Conservation (phyloP, 2,329 filamentous ascomycete genomes). For the Rutstroemia sp. region DNA sequence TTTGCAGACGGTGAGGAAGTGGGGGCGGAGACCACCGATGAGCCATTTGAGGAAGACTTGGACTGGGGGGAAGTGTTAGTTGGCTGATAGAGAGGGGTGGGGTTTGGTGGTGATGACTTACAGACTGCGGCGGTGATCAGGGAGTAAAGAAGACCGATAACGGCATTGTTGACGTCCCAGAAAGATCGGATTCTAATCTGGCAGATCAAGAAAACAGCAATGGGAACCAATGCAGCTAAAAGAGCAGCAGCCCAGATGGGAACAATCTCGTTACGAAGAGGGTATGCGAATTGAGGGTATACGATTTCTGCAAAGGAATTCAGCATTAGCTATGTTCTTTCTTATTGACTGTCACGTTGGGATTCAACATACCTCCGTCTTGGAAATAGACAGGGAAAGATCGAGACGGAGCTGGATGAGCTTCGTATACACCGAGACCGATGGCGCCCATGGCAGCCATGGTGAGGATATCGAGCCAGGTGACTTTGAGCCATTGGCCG, state of each 20-base stretch:
- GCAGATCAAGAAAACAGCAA: constrained; percentile 55
- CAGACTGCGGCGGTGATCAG: constrained; percentile 60
- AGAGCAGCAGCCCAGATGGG: constrained; percentile 66
- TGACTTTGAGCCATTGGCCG: constrained; percentile 62
- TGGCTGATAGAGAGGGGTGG: neutral
- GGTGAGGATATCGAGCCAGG: constrained; percentile 59
- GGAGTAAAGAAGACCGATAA: constrained; percentile 61
- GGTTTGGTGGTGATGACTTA: neutral
- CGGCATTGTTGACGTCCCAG: constrained; percentile 65
- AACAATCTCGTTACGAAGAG: constrained; percentile 60
- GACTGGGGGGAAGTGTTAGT: constrained; percentile 35
- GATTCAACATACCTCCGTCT: constrained; percentile 37
- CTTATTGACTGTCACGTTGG: no score
- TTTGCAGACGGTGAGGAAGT: constrained; percentile 65
- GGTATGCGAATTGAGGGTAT: constrained; percentile 61
- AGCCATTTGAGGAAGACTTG: constrained; percentile 72
- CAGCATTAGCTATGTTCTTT: no score
- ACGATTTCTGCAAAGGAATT: constrained; percentile 44
- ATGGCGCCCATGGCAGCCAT: constrained; percentile 60
- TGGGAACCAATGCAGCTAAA: constrained; percentile 56
- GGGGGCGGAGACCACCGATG: constrained; percentile 64
- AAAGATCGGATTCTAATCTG: constrained; percentile 62
- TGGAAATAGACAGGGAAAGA: constrained; percentile 61
- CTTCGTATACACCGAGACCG: constrained; percentile 59
- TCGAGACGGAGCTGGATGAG: constrained; percentile 57